Conservation (phyloP, 2,329 filamentous ascomycete genomes). For the Fusarium sororula region DNA sequence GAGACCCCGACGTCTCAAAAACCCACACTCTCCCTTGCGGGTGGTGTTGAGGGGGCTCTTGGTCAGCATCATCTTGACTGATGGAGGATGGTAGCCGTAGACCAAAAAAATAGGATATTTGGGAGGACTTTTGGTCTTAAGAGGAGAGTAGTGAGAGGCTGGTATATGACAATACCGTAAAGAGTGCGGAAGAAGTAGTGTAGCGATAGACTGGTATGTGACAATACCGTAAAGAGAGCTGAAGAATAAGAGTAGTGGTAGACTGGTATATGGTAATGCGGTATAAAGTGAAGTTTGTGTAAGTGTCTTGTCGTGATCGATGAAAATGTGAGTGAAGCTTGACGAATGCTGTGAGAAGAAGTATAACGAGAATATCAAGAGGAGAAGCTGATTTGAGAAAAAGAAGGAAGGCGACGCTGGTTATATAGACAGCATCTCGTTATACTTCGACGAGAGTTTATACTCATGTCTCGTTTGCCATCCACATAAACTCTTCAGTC, state of each 20-base stretch:
- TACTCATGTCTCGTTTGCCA: not conserved
- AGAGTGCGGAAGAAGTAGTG: too few relatives aligned
- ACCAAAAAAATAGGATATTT: too few relatives aligned
- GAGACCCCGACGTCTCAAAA: not conserved
- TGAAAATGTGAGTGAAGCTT: not conserved
- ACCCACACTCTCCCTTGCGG: not conserved
- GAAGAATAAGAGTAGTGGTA: not conserved
- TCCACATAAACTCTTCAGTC: not conserved
- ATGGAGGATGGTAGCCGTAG: not conserved
- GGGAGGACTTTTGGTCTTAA: not conserved
- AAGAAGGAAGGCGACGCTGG: not conserved
- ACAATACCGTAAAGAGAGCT: not conserved
- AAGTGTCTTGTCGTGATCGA: not conserved
- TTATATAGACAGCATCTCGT: not conserved
- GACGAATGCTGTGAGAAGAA: not conserved
- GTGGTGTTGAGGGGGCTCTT: not conserved
- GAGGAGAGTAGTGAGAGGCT: not conserved
- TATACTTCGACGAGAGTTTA: not conserved
- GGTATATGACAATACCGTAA: not conserved
- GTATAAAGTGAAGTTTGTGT: not conserved
- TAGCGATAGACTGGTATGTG: not conserved
- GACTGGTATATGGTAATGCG: not conserved
- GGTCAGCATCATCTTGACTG: not conserved
- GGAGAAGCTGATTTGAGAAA: not conserved
- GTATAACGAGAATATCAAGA: not conserved